Evolutionary conservation across 371 early-diverging fungal genomes (phyloP), one percentile per base, ranked within the genome.

Genomic region (Syncephalis fuscata): DNA sequence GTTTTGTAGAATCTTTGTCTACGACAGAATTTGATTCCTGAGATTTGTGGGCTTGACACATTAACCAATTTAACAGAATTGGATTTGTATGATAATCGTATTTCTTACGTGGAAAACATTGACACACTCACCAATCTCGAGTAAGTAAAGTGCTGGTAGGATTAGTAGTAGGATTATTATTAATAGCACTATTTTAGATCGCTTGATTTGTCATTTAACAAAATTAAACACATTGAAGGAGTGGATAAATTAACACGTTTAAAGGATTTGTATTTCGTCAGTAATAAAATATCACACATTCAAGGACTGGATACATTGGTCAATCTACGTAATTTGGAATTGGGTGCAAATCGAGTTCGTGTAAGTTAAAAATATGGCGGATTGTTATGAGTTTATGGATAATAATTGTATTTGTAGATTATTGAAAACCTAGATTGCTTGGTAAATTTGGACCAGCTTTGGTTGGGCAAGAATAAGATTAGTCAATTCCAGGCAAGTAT

Each of bases 381-480:
- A 45, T 39, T 19, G 1, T 46, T 37, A 20, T 48, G 23, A 44
- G 10, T 11, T 1, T 39, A 24, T 7, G 7, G 32, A 32, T 32
- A 32, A n/a, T 32, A 11, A 32, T 32, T 21, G 5, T 46, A 38
- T 37, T 10, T n/a, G n/a, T 51, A 85, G 79, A 64, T 52, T 5
- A 89, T 93, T 50, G 87, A 86, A 51, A 82, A 85, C 39, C 63
- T 95, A 24, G 88, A 85, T 45, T 26, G 52, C n/a, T 61, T 95
- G 40, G 75, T 72, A 20, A 73, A 76, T 40, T 64, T 97, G 57
- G 73, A 79, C 46, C 74, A 93, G 61, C 73, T 97, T 15, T 95
- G 91, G 82, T 66, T 97, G 36, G 95, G 98, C 24, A 97, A 97
- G 60, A 97, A 97, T 71, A 97, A 95, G 64, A 90, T 97, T 24